Percentiles rank a stretch among this genome's conserved stretches.
These are phyloP conservation scores for Calocybe cyanea DNA, from an alignment of 768 basidiomycete species.

Conservation along the genomic window DNA sequence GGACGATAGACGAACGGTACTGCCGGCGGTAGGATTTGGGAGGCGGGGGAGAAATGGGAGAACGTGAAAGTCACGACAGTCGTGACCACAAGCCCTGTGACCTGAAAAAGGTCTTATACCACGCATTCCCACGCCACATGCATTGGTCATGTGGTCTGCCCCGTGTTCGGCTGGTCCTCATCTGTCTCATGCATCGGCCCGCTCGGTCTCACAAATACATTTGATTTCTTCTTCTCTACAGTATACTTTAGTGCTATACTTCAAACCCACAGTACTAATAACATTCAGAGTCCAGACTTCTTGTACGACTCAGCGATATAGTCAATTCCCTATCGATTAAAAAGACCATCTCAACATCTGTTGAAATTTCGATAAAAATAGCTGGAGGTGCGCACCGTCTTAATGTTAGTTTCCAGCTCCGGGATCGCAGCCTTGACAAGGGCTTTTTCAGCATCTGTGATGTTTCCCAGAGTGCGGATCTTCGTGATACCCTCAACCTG, in stretches of 20 bases:
- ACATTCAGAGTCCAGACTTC: constrained; percentile 17
- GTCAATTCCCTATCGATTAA: constrained; percentile 27
- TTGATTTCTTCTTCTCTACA: constrained; percentile 6
- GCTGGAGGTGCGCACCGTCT: constrained; percentile 43
- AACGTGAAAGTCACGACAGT: constrained; percentile 28
- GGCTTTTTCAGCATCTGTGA: constrained; percentile 68
- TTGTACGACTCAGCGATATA: constrained; percentile 34
- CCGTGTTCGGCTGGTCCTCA: constrained; percentile 11
- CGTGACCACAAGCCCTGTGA: constrained; percentile 28
- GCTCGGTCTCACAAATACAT: background rate
- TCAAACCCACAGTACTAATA: constrained; percentile 3
- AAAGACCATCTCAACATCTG: background rate
- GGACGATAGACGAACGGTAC: constrained; percentile 2
- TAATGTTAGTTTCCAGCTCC: constrained; percentile 72
- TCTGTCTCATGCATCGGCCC: background rate
- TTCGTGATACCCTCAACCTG: constrained; percentile 79
- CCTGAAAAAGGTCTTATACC: constrained; percentile 20
- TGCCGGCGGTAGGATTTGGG: constrained; percentile 7
- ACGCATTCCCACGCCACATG: constrained; percentile 24
- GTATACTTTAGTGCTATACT: constrained; percentile 9
- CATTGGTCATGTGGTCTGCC: constrained; percentile 14
- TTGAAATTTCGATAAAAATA: too few species aligned
- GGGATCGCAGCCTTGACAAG: constrained; percentile 79
- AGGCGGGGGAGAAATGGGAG: constrained; percentile 17
- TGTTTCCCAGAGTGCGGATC: constrained; percentile 75